Evolutionary conservation across 495 filamentous ascomycete genomes (phyloP).

Genomic region (Thermothielavioides terrestris): DNA sequence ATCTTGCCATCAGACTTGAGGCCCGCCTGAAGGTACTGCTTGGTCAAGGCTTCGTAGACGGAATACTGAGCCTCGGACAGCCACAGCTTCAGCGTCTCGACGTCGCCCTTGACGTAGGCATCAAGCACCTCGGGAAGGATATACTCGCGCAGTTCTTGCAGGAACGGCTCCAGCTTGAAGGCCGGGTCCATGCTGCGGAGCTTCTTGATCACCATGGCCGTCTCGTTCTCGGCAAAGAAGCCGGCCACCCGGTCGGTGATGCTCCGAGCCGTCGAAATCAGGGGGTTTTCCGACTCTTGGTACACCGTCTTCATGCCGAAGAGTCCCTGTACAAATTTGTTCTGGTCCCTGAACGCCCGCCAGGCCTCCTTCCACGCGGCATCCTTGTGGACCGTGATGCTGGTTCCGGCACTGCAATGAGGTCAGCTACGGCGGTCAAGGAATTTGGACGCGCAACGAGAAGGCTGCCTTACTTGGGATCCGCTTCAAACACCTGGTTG

Average conservation of each 20-base stretch:
- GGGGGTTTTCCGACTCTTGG: slow-evolving; percentile 92
- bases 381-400: slow-evolving; percentile 93
- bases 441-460: neutral
- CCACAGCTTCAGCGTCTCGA: slow-evolving; percentile 86
- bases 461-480: slow-evolving; percentile 66
- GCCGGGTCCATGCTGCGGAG: slow-evolving; percentile 93
- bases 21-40: slow-evolving; percentile 88
- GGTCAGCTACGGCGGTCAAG: slow-evolving; percentile 11
- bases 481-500: slow-evolving; percentile 59
- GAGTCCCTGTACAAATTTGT: slow-evolving; percentile 77
- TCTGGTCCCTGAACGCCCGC: slow-evolving; percentile 83
- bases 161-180: slow-evolving; percentile 90
- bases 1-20: slow-evolving; percentile 91
- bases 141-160: slow-evolving; percentile 92
- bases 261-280: slow-evolving; percentile 85
- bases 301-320: slow-evolving; percentile 77
- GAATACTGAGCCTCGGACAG: slow-evolving; percentile 89
- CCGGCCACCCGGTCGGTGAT: slow-evolving; percentile 88
- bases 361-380: slow-evolving; percentile 93
- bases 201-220: slow-evolving; percentile 91
- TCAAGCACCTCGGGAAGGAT: slow-evolving; percentile 96
- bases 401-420: slow-evolving; percentile 74
- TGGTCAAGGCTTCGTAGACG: slow-evolving; percentile 86
- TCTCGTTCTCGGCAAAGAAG: slow-evolving; percentile 98
- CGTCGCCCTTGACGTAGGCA: slow-evolving; percentile 94